A percentile compares a stretch with the other conserved stretches of the same genome.
Evolutionary conservation across 768 basidiomycete genomes (phyloP).

Genomic region (Xerocomellus intermedius): DNA sequence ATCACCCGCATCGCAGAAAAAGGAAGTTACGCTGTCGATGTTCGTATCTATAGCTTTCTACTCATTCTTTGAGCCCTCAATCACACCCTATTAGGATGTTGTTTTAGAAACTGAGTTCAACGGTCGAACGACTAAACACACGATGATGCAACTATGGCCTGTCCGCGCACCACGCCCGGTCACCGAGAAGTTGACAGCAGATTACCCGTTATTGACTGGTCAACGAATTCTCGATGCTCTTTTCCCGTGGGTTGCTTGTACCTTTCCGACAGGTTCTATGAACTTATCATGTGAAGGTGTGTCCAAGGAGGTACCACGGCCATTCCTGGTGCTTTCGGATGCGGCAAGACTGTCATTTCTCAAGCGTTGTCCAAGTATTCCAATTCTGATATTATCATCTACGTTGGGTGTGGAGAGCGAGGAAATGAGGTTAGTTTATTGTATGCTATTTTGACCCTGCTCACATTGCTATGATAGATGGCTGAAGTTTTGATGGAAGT

Average conservation of each 20-base stretch:
- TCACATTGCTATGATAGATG: slow-evolving; percentile 53
- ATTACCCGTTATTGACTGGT: slow-evolving; percentile 90
- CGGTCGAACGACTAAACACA: slow-evolving; percentile 89
- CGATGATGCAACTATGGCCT: slow-evolving; percentile 98
- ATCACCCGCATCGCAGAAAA: slow-evolving; percentile 92
- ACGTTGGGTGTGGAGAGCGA: slow-evolving; percentile 98
- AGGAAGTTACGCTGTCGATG: slow-evolving; percentile 89
- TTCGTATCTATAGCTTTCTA: slow-evolving; percentile 37
- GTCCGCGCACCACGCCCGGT: slow-evolving; percentile 97
- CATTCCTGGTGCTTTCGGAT: slow-evolving; percentile 98
- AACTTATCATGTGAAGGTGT: slow-evolving; percentile 50
- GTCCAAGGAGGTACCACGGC: slow-evolving; percentile 96
- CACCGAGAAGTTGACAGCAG: slow-evolving; percentile 91
- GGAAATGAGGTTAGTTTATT: slow-evolving; percentile 77
- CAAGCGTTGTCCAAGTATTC: slow-evolving; percentile 98
- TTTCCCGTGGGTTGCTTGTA: slow-evolving; percentile 70
- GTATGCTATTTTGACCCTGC: slow-evolving; percentile 36
- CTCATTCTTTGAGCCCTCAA: not conserved
- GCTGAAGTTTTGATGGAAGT: slow-evolving; percentile 99
- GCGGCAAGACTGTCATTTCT: slow-evolving; percentile 98
- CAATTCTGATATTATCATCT: slow-evolving; percentile 98
- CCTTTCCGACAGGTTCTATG: not conserved
- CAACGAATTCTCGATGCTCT: slow-evolving; percentile 96
- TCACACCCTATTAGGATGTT: slow-evolving; percentile 60
- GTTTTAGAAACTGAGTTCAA: slow-evolving; percentile 98